Evolutionary conservation across 345 rosid species (phyloP).

Genomic region (Melaleuca quinquenervia): DNA sequence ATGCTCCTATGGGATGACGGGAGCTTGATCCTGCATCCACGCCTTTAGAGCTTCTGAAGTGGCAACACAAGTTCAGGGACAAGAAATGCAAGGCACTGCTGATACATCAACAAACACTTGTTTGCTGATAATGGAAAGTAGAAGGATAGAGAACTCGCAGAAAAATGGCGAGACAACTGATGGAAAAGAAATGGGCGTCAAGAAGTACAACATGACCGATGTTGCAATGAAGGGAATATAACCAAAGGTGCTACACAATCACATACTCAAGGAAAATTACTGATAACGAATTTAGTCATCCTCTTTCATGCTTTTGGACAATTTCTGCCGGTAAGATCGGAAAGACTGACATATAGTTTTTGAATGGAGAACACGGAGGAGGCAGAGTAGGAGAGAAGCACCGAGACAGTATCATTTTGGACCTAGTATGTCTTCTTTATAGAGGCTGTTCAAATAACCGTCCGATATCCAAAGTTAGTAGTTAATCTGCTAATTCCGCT

Average conservation of each 20-base stretch:
- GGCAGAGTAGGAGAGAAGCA: not conserved
- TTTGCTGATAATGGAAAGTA: not conserved
- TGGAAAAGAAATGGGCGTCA: not conserved
- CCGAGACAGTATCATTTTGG: not conserved
- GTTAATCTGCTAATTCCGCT: not conserved
- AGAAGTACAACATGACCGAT: not conserved
- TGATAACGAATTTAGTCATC: not conserved
- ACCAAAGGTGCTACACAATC: not conserved
- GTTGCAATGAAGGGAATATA: not conserved
- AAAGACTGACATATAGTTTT: not conserved
- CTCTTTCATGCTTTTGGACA: not conserved
- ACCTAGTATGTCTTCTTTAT: not conserved
- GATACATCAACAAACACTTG: not conserved
- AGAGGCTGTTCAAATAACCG: not conserved
- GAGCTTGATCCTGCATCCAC: not conserved
- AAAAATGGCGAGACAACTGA: not conserved
- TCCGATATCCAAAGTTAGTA: not conserved
- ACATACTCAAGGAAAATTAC: not conserved
- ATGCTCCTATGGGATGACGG: not conserved
- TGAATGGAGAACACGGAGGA: not conserved
- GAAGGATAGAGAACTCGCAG: not conserved
- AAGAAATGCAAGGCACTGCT: not conserved
- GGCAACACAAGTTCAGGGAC: not conserved
- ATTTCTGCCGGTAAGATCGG: not conserved
- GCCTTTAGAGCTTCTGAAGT: not conserved